Percentiles rank a stretch among this genome's conserved stretches.
Conservation (phyloP, 176 grass and related monocot genomes). For the Areca catechu region DNA sequence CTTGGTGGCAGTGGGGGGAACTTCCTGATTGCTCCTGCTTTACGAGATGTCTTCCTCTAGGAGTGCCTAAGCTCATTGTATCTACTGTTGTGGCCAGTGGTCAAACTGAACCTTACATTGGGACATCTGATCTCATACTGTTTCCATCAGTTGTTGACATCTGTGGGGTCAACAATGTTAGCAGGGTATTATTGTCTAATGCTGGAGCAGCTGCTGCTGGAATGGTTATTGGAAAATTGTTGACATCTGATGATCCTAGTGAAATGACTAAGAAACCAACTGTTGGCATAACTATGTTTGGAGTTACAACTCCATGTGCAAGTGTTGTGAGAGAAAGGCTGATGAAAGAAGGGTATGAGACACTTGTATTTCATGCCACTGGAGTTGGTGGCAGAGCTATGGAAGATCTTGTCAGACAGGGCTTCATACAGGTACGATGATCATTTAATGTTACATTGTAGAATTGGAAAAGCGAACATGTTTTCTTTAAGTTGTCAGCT, state of each 20-base stretch:
- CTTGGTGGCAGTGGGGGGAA: slow-evolving; percentile 90
- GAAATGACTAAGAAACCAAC: slow-evolving; percentile 41
- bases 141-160: slow-evolving; percentile 92
- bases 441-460: no score
- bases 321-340: slow-evolving; percentile 66
- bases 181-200: slow-evolving; percentile 65
- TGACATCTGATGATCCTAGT: slow-evolving; percentile 35
- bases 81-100: slow-evolving; percentile 84
- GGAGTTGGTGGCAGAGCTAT: slow-evolving; percentile 92
- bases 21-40: slow-evolving; percentile 58
- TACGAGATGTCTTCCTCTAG: slow-evolving; percentile 72
- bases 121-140: slow-evolving; percentile 71
- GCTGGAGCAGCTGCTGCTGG: slow-evolving; percentile 67
- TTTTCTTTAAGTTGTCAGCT: no score
- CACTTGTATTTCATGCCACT: slow-evolving; percentile 89
- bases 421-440: slow-evolving; percentile 73
- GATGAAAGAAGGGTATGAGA: slow-evolving; percentile 75
- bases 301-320: slow-evolving; percentile 80
- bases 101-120: slow-evolving; percentile 61
- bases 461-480: no score
- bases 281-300: slow-evolving; percentile 92
- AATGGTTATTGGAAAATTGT: slow-evolving; percentile 53
- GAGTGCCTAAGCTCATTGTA: slow-evolving; percentile 88
- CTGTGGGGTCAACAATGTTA: slow-evolving; percentile 78
- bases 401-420: slow-evolving; percentile 74